These are phyloP conservation scores for Metarhizium brunneum DNA, from an alignment of 2,329 filamentous ascomycete species.

Conservation along the genomic window DNA sequence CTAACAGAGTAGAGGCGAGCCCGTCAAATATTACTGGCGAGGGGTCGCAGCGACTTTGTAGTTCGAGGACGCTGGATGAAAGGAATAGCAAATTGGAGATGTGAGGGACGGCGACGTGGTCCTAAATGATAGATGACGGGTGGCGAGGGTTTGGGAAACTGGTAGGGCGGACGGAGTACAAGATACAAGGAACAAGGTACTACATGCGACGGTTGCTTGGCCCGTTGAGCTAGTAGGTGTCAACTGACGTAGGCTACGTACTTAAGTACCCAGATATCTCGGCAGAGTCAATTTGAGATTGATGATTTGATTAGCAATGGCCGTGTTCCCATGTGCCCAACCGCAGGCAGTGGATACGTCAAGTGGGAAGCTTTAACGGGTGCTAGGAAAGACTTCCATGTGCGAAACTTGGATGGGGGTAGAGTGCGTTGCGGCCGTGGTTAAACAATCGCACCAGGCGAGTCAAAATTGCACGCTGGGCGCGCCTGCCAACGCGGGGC, in stretches of 20 bases:
- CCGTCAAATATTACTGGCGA: not conserved
- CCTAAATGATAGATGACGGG: not conserved
- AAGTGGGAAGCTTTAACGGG: not conserved
- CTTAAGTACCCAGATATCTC: too few relatives aligned
- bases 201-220: not conserved
- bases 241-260: too few relatives aligned
- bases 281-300: too few relatives aligned
- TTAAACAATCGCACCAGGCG: too few relatives aligned
- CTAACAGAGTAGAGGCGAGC: not conserved
- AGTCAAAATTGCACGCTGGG: too few relatives aligned
- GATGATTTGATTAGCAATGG: too few relatives aligned
- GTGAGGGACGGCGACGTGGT: constrained; percentile 3
- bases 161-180: not conserved
- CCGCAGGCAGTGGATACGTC: not conserved
- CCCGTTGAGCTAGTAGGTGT: not conserved
- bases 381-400: not conserved
- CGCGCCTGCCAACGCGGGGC: not conserved
- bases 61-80: not conserved
- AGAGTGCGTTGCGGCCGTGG: too few relatives aligned
- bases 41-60: constrained; percentile 1
- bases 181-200: not conserved
- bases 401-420: too few relatives aligned
- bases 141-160: constrained; percentile 1
- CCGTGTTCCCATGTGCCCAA: too few relatives aligned
- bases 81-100: not conserved